A percentile compares a stretch with the other conserved stretches of the same genome.
Conservation (phyloP, 1,284 basidiomycete genomes). For the Anthracocystis walkeri region DNA sequence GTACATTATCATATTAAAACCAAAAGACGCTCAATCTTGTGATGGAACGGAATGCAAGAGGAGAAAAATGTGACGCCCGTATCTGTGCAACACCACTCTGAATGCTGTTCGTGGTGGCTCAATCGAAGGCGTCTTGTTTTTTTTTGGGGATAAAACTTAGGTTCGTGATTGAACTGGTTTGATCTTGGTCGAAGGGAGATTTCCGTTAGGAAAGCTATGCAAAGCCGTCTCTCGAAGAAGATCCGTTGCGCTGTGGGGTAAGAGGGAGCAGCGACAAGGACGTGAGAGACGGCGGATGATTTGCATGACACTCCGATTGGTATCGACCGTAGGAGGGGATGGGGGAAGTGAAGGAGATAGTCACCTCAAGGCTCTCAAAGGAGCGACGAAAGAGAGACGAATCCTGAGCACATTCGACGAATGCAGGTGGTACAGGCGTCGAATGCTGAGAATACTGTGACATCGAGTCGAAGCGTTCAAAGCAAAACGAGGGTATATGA, state of each 20-base stretch:
- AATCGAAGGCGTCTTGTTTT: slow-evolving; percentile 44
- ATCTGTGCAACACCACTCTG: slow-evolving; percentile 55
- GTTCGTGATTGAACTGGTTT: slow-evolving; percentile 8
- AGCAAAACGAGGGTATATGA: not conserved
- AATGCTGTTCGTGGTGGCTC: slow-evolving; percentile 44
- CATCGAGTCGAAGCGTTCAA: not conserved
- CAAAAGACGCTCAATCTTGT: not conserved
- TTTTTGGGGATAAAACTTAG: not conserved
- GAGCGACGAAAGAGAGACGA: not conserved
- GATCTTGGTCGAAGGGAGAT: slow-evolving; percentile 12
- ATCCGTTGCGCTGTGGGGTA: slow-evolving; percentile 8
- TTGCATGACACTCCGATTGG: slow-evolving; percentile 17
- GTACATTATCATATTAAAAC: not conserved
- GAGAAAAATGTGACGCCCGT: slow-evolving; percentile 46
- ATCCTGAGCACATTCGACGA: too few relatives aligned
- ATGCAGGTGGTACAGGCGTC: not conserved
- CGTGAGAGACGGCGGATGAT: not conserved
- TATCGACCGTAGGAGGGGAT: not conserved
- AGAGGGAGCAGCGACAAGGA: slow-evolving; percentile 13
- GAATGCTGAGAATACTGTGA: slow-evolving; percentile 1
- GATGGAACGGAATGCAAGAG: not conserved
- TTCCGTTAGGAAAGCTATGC: slow-evolving; percentile 3
- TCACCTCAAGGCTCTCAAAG: not conserved
- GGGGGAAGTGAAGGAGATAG: not conserved
- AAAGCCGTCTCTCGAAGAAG: not conserved